Percentiles rank a stretch among this genome's conserved stretches.
These are phyloP conservation scores for Pinguiococcus pyrenoidosus DNA, from an alignment of 108 stramenopile genomes.

Conservation along the genomic window DNA sequence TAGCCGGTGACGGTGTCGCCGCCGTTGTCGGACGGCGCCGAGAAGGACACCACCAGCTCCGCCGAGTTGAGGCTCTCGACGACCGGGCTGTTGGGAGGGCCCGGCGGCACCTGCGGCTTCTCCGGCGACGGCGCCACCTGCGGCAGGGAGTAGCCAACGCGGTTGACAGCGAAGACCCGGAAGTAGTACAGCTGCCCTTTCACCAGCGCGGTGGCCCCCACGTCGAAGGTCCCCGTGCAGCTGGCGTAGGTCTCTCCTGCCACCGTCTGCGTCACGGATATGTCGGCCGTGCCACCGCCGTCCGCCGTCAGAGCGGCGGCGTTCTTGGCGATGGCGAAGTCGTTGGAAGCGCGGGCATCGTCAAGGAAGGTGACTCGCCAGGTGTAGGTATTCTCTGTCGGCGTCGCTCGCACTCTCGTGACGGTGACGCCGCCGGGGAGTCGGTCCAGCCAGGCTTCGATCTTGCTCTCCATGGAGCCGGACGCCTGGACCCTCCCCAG, in stretches of 20 bases:
- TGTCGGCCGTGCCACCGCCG: conserved; percentile 9
- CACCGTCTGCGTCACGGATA: conserved; percentile 17
- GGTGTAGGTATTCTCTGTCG: conserved; percentile 23
- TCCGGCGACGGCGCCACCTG: conserved; percentile 18
- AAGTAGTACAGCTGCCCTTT: conserved; percentile 57
- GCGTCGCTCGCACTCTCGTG: conserved; percentile 49
- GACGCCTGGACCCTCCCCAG: conserved; percentile 15
- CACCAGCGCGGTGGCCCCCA: conserved; percentile 44
- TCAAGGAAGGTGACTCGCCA: conserved; percentile 71
- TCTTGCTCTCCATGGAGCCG: conserved; percentile 60
- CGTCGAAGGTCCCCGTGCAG: conserved; percentile 47
- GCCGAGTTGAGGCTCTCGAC: conserved; percentile 51
- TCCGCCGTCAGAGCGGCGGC: conserved; percentile 12
- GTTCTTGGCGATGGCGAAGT: conserved; percentile 35
- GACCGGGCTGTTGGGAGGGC: conserved; percentile 50
- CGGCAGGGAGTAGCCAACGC: conserved; percentile 51
- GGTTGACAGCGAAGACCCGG: conserved; percentile 59
- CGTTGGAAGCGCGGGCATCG: conserved; percentile 37
- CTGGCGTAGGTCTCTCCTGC: conserved; percentile 35
- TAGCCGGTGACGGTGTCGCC: conserved; percentile 58
- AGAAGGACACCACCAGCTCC: conserved; percentile 52
- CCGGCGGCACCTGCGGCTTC: conserved; percentile 51
- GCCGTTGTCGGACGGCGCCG: conserved; percentile 57
- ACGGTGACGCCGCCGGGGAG: conserved; percentile 50
- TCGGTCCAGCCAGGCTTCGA: conserved; percentile 35